These are phyloP conservation scores for Pseudogymnoascus sp. DNA, from an alignment of 2,329 filamentous ascomycete species.

Conservation along the genomic window DNA sequence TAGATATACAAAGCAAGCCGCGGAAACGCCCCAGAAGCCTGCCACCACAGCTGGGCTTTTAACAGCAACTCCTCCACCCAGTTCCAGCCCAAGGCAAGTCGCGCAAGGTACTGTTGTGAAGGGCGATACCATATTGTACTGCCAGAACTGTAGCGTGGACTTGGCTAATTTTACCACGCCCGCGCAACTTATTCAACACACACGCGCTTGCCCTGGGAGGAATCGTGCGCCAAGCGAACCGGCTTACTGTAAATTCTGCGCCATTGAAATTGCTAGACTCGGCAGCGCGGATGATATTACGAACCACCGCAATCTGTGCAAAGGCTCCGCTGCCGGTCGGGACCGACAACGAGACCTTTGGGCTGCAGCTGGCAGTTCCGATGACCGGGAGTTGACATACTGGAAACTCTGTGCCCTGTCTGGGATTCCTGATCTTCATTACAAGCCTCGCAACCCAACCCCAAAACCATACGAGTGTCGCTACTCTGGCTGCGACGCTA, in stretches of 20 bases:
- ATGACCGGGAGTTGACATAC: not conserved
- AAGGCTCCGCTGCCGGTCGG: not conserved
- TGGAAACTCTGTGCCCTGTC: slow-evolving; percentile 4
- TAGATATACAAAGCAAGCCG: not conserved
- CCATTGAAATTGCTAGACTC: not conserved
- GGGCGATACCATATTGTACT: not conserved
- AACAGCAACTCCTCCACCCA: not conserved
- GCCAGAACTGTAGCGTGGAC: not conserved
- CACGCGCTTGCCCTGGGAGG: not conserved
- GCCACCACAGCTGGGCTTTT: not conserved
- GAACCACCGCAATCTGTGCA: slow-evolving; percentile 1
- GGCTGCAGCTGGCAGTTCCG: not conserved
- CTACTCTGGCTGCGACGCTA: not conserved
- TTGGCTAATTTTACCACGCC: not conserved
- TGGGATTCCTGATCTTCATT: not conserved
- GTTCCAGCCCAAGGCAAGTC: not conserved
- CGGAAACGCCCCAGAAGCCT: not conserved
- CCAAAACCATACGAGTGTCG: not conserved
- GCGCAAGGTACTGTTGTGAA: not conserved
- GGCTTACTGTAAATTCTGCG: not conserved
- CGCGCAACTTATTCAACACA: not conserved
- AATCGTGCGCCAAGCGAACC: not conserved
- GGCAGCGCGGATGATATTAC: slow-evolving; percentile 4
- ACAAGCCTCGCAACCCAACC: not conserved
- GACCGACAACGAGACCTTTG: not conserved